Evolutionary conservation across 805 yeast genomes (phyloP).

Genomic region (Wickerhamiella dianesei): DNA sequence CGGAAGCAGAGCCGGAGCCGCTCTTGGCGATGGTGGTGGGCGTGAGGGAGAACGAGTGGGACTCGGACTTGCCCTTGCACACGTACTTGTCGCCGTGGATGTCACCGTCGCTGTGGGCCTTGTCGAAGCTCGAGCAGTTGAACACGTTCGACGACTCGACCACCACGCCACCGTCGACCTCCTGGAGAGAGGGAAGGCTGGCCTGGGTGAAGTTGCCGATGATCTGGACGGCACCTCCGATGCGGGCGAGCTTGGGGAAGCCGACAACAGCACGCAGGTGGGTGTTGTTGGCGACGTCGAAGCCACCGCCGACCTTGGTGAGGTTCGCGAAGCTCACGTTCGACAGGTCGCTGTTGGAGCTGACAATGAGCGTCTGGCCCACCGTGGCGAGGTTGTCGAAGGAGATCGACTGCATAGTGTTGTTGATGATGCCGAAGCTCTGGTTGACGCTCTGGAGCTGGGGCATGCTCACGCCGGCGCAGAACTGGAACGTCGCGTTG

Average conservation of each 20-base stretch:
- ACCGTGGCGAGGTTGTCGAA: conserved; percentile 40
- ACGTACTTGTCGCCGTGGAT: conserved; percentile 79
- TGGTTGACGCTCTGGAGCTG: conserved; percentile 62
- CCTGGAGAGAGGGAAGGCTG: conserved; percentile 53
- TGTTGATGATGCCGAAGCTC: conserved; percentile 68
- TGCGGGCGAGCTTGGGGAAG: conserved; percentile 56
- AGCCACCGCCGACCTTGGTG: conserved; percentile 81
- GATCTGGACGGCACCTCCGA: conserved; percentile 80
- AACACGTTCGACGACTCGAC: conserved; percentile 53
- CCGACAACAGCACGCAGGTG: conserved; percentile 51
- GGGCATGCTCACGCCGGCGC: conserved; percentile 56
- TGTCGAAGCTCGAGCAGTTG: conserved; percentile 66
- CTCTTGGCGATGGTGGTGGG: conserved; percentile 11
- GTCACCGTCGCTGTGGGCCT: conserved; percentile 60
- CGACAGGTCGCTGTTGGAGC: conserved; percentile 59
- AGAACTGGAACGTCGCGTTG: conserved; percentile 74
- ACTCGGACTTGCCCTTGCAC: conserved; percentile 26
- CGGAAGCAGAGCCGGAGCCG: conserved; percentile 7
- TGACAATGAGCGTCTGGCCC: conserved; percentile 71
- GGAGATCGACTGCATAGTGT: conserved; percentile 34
- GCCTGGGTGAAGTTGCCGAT: conserved; percentile 73
- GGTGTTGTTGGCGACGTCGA: conserved; percentile 76
- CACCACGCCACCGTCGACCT: conserved; percentile 86
- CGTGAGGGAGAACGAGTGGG: conserved; percentile 17
- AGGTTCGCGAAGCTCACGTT: conserved; percentile 56